phyloP scores from a whole-genome alignment of 2,329 filamentous ascomycete genomes.

The Knufia petricola region DNA sequence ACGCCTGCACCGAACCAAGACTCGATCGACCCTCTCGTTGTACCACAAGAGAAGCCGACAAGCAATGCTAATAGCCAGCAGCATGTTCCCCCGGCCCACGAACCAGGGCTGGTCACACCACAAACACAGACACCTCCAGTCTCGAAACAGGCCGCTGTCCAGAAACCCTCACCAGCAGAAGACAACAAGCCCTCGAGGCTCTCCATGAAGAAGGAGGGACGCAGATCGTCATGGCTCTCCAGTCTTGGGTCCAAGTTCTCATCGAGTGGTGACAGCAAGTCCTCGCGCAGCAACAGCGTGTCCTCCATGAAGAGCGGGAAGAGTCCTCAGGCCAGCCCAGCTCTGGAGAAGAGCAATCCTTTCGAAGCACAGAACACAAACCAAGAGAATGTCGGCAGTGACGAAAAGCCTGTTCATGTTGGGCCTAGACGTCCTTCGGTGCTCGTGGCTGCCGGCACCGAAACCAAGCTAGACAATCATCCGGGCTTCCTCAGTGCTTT shows the following conservation, averaged over 20 bases:
- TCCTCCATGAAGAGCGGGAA: constrained; percentile 25
- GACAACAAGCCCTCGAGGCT: constrained; percentile 1
- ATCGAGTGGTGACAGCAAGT: constrained; percentile 38
- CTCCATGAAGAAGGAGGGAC: constrained; percentile 31
- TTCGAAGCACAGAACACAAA: constrained; percentile 34
- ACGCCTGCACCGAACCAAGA: not conserved
- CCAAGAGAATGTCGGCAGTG: constrained; percentile 13
- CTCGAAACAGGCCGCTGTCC: not conserved
- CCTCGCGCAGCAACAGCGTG: constrained; percentile 29
- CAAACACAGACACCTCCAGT: not conserved
- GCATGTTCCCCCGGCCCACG: constrained; percentile 5
- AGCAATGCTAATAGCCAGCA: not conserved
- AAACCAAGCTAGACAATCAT: constrained; percentile 51
- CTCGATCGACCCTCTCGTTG: not conserved
- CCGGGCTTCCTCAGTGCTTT: constrained; percentile 73
- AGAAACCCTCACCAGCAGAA: constrained; percentile 9
- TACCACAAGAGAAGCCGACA: not conserved
- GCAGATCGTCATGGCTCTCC: constrained; percentile 81
- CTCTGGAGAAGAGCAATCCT: constrained; percentile 34
- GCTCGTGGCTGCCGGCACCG: constrained; percentile 22
- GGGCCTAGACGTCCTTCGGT: constrained; percentile 19
- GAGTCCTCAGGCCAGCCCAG: constrained; percentile 27
- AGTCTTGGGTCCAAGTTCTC: constrained; percentile 87
- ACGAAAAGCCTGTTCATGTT: constrained; percentile 13
- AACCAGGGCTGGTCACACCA: not conserved